A percentile compares a stretch with the other conserved stretches of the same genome.
Evolutionary conservation across 257 asterid species (phyloP).

Genomic region (Coffea canephora): DNA sequence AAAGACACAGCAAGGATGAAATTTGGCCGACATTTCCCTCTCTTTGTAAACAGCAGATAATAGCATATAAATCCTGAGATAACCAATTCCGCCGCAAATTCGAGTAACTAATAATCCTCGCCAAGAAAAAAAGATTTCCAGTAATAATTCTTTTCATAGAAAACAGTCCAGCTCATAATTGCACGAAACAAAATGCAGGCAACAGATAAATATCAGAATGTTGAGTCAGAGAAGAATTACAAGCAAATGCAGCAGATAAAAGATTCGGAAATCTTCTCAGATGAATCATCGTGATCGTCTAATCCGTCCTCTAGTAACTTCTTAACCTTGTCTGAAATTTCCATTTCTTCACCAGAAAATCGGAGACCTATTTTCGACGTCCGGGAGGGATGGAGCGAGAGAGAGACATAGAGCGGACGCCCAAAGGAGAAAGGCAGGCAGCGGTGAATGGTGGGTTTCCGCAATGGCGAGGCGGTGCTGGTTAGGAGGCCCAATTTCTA

Average conservation of each 20-base stretch:
- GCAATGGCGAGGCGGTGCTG: background rate
- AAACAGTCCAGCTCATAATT: background rate
- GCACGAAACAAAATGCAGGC: background rate
- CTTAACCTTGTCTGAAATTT: slow-evolving; percentile 9
- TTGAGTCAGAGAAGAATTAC: slow-evolving; percentile 24
- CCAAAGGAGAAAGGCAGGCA: background rate
- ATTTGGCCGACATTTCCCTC: background rate
- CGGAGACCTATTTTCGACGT: background rate
- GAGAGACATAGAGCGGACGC: background rate
- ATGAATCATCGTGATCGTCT: slow-evolving; percentile 24
- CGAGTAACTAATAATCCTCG: background rate
- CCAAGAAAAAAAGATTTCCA: background rate
- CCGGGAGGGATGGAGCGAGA: background rate
- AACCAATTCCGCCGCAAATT: background rate
- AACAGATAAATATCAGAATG: background rate
- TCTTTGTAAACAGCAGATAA: background rate
- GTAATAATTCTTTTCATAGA: background rate
- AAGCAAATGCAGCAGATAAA: slow-evolving; percentile 54
- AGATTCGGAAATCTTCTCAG: slow-evolving; percentile 35
- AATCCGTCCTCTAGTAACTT: slow-evolving; percentile 14
- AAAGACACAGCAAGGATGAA: background rate
- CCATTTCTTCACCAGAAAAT: slow-evolving; percentile 11
- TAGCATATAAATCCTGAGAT: background rate
- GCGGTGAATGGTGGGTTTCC: background rate
- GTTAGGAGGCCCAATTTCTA: background rate